Conservation (phyloP, 1,284 basidiomycete species). For the Ustilago trichophora region DNA sequence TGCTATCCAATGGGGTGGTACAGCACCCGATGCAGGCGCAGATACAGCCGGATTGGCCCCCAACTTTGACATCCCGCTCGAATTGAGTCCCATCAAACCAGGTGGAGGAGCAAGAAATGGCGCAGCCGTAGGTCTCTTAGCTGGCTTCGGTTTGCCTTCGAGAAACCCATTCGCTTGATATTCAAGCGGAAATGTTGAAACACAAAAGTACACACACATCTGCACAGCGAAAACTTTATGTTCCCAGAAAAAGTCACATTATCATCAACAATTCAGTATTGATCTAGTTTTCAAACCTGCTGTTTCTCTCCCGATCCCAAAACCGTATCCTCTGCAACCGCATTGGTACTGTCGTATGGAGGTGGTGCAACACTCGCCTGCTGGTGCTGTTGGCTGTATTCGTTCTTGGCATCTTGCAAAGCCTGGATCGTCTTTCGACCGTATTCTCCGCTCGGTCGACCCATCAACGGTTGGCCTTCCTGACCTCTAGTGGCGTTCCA, state of each 20-base stretch:
- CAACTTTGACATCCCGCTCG: conserved; percentile 45
- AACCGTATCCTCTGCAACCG: no score
- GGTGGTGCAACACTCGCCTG: no score
- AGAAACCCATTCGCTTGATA: conserved; percentile 24
- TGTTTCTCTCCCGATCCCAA: no score
- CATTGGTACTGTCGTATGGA: no score
- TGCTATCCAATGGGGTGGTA: conserved; percentile 28
- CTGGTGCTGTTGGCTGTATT: no score
- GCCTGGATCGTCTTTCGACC: not conserved
- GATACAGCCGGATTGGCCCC: conserved; percentile 32
- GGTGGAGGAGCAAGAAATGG: conserved; percentile 1
- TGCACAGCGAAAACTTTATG: no score
- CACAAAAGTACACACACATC: no score
- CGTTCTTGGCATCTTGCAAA: conserved; percentile 2
- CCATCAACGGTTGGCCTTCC: conserved; percentile 1
- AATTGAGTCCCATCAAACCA: conserved; percentile 42
- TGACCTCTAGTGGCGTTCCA: not conserved
- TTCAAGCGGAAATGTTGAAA: no score
- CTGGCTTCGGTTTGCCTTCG: conserved; percentile 24
- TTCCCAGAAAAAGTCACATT: no score
- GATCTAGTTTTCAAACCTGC: no score
- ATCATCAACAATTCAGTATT: no score
- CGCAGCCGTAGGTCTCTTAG: conserved; percentile 9
- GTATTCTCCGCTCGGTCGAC: not conserved
- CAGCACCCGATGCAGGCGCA: not conserved